Evolutionary conservation across 352 stramenopile species (phyloP).

Genomic region (Phytopythium chamaehyphon): DNA sequence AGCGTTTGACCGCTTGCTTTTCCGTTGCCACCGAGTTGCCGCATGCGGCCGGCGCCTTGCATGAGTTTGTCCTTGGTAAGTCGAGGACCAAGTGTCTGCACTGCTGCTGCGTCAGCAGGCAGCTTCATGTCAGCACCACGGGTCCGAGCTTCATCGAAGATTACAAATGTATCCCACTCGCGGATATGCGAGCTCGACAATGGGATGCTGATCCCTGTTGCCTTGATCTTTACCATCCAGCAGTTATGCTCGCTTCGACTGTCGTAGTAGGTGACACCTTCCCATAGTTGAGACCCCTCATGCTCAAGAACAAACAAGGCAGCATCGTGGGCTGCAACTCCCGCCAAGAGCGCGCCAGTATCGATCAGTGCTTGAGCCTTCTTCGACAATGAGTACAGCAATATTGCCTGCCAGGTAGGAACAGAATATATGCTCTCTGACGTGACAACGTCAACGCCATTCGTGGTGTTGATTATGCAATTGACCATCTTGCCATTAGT

Average conservation of each 20-base stretch:
- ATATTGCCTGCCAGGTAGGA: conserved; percentile 44
- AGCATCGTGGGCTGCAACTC: conserved; percentile 44
- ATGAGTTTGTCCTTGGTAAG: conserved; percentile 92
- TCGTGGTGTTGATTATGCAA: conserved; percentile 37
- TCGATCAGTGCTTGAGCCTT: conserved; percentile 75
- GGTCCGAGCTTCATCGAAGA: conserved; percentile 90
- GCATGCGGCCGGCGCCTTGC: conserved; percentile 87
- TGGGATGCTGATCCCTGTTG: conserved; percentile 28
- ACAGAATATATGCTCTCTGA: background rate
- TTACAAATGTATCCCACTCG: conserved; percentile 85
- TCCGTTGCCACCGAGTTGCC: conserved; percentile 52
- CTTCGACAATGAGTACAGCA: conserved; percentile 34
- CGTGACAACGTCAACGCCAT: conserved; percentile 30
- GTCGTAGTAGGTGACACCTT: conserved; percentile 86
- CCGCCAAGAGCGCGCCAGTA: conserved; percentile 76
- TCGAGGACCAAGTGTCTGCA: conserved; percentile 81
- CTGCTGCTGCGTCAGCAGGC: conserved; percentile 43
- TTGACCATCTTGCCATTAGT: conserved; percentile 90
- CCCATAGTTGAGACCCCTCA: conserved; percentile 14
- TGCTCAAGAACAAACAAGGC: conserved; percentile 42
- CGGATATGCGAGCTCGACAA: conserved; percentile 65
- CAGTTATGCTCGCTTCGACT: conserved; percentile 35
- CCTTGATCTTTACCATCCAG: conserved; percentile 81
- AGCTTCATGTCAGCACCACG: conserved; percentile 90
- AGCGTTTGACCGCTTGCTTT: conserved; percentile 71